Percentiles rank a stretch among this genome's conserved stretches.
These are phyloP conservation scores for Dimargaris xerosporica DNA, from an alignment of 192 early-diverging fungal species.

Conservation along the genomic window DNA sequence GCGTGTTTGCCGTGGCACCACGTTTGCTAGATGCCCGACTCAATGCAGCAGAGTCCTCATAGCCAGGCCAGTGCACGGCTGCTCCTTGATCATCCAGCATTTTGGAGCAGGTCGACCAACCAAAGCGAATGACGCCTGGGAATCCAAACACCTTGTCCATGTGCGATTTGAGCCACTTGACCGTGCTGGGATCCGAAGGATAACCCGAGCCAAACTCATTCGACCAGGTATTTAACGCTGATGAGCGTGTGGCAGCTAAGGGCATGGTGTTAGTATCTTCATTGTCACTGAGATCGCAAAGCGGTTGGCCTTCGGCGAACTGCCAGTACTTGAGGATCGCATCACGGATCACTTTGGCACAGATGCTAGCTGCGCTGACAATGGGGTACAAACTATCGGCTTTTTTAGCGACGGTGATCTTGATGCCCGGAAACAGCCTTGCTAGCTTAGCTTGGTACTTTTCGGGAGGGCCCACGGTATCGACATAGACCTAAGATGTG, in stretches of 20 bases:
- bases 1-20: not conserved
- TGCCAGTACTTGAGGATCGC: constrained; percentile 23
- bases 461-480: constrained; percentile 87
- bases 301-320: constrained; percentile 19
- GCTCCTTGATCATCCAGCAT: constrained; percentile 45
- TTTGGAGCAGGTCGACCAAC: constrained; percentile 78
- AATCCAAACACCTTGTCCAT: constrained; percentile 84
- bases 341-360: constrained; percentile 66
- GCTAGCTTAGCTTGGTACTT: constrained; percentile 71
- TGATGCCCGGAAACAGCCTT: constrained; percentile 54
- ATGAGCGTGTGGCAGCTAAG: not conserved
- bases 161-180: constrained; percentile 62
- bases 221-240: constrained; percentile 21
- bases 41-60: not conserved
- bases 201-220: constrained; percentile 54
- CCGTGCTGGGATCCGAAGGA: constrained; percentile 70
- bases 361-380: constrained; percentile 91
- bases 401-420: constrained; percentile 81
- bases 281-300: not conserved
- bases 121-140: constrained; percentile 82
- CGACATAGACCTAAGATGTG: constrained; percentile 60
- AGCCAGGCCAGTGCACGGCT: constrained; percentile 14
- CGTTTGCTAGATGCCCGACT: not conserved
- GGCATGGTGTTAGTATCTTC: not conserved
- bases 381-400: constrained; percentile 88